Evolutionary conservation across 371 early-diverging fungal genomes (phyloP).

Genomic region (Mortierella sp.): DNA sequence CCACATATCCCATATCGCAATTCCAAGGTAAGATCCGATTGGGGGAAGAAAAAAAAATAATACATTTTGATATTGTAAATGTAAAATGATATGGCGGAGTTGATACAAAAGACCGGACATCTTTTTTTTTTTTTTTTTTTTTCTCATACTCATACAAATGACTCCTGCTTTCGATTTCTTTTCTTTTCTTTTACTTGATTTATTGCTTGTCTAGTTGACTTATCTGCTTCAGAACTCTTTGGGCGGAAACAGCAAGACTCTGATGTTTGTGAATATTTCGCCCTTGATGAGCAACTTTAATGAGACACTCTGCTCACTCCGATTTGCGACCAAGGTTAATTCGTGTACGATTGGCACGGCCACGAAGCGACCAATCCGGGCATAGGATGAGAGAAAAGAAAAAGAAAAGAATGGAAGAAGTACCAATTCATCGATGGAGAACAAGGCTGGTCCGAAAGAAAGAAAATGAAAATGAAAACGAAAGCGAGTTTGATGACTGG

Average conservation of each 20-base stretch:
- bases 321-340: slow-evolving; percentile 97
- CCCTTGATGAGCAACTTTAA: slow-evolving; percentile 77
- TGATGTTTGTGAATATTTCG: slow-evolving; percentile 99
- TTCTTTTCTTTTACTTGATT: too few relatives aligned
- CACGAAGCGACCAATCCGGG: slow-evolving; percentile 33
- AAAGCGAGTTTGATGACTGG: too few relatives aligned
- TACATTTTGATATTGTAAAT: slow-evolving; percentile 7
- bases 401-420: too few relatives aligned
- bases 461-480: too few relatives aligned
- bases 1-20: slow-evolving; percentile 97
- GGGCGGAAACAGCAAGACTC: slow-evolving; percentile 95
- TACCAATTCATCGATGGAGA: too few relatives aligned
- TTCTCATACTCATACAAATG: neutral
- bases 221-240: slow-evolving; percentile 92
- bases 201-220: slow-evolving; percentile 66
- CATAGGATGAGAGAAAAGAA: neutral
- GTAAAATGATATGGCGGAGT: neutral
- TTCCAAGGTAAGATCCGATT: slow-evolving; percentile 72
- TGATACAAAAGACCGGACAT: neutral
- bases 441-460: too few relatives aligned
- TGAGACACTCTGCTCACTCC: slow-evolving; percentile 94
- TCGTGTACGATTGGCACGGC: slow-evolving; percentile 81
- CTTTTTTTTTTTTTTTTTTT: neutral
- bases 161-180: slow-evolving; percentile 10
- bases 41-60: too few relatives aligned